Percentiles rank a stretch among this genome's conserved stretches.
Conservation (phyloP, 805 yeast genomes). For the Ogataea parapolymorpha region DNA sequence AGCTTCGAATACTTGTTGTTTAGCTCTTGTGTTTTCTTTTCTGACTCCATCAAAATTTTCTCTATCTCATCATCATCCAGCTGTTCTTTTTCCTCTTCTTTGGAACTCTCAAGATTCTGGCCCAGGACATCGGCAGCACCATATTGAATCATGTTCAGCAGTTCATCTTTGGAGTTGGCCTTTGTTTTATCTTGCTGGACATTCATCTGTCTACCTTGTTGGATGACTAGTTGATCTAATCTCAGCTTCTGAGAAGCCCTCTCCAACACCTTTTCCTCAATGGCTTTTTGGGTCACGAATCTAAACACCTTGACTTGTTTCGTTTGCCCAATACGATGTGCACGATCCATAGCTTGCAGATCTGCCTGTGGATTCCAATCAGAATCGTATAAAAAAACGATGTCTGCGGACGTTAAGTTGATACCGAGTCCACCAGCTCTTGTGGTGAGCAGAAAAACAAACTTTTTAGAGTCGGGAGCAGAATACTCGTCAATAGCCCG, state of each 20-base stretch:
- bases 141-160: slow-evolving; percentile 76
- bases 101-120: slow-evolving; percentile 21
- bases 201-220: slow-evolving; percentile 49
- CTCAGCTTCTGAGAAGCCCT: slow-evolving; percentile 78
- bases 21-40: slow-evolving; percentile 58
- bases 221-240: slow-evolving; percentile 78
- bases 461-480: slow-evolving; percentile 68
- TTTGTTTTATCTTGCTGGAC: slow-evolving; percentile 31
- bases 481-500: slow-evolving; percentile 76
- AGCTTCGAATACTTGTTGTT: slow-evolving; percentile 61
- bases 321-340: slow-evolving; percentile 84
- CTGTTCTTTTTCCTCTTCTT: slow-evolving; percentile 33
- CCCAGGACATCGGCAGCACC: slow-evolving; percentile 70
- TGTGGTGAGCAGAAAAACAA: slow-evolving; percentile 73
- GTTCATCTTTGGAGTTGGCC: slow-evolving; percentile 61
- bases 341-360: slow-evolving; percentile 87
- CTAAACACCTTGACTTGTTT: slow-evolving; percentile 79
- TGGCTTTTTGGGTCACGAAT: slow-evolving; percentile 76
- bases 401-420: slow-evolving; percentile 75
- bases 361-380: slow-evolving; percentile 93
- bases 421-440: slow-evolving; percentile 92
- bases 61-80: slow-evolving; percentile 59
- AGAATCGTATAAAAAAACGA: slow-evolving; percentile 71
- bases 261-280: slow-evolving; percentile 78
- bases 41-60: slow-evolving; percentile 55